phyloP scores from a whole-genome alignment of 169 alveolate genomes.

The Cyclospora cayetanensis region DNA sequence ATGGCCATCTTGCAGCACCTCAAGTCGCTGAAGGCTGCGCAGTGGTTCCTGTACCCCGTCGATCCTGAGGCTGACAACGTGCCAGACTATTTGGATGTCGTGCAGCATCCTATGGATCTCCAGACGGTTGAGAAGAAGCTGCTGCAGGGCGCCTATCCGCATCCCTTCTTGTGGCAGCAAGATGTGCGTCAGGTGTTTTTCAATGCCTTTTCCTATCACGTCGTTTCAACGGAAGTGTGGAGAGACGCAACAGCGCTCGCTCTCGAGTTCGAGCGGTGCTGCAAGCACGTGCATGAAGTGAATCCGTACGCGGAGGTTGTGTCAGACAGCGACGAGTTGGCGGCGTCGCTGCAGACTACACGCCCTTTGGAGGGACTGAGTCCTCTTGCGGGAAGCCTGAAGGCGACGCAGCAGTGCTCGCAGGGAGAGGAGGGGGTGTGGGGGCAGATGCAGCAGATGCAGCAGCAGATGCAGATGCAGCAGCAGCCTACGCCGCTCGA shows the following conservation, averaged over 20 bases:
- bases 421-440: neutral
- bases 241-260: constrained; percentile 83
- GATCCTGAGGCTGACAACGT: constrained; percentile 92
- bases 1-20: constrained; percentile 78
- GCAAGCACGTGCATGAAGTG: constrained; percentile 75
- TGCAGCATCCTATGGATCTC: constrained; percentile 83
- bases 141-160: constrained; percentile 79
- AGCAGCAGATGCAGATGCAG: neutral
- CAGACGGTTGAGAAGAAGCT: constrained; percentile 82
- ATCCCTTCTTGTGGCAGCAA: constrained; percentile 92
- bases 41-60: constrained; percentile 91
- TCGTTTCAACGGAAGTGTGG: constrained; percentile 80
- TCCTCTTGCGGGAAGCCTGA: neutral
- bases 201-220: constrained; percentile 87
- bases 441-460: too few relatives aligned
- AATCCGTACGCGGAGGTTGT: constrained; percentile 76
- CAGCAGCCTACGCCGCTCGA: neutral
- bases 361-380: neutral
- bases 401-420: neutral
- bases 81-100: constrained; percentile 84
- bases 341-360: neutral
- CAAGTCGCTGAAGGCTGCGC: constrained; percentile 74
- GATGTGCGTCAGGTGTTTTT: constrained; percentile 90
- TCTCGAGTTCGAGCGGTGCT: constrained; percentile 79
- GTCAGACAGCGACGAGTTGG: neutral